Conservation (phyloP, 345 rosid genomes). For the Euphorbia lathyris region DNA sequence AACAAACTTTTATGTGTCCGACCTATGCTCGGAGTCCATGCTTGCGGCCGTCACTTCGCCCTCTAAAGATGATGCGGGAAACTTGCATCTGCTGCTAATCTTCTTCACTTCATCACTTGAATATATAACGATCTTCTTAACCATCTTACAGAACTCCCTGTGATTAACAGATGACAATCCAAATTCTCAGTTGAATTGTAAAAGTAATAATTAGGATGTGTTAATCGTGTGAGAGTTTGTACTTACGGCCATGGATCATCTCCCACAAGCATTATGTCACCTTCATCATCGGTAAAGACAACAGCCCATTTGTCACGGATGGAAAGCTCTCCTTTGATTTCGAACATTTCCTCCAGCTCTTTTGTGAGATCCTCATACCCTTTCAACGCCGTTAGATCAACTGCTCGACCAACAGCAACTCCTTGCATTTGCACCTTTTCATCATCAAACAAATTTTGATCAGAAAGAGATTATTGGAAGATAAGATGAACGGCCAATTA, state of each 20-base stretch:
- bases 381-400: conserved; percentile 56
- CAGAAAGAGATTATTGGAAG: neutral
- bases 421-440: conserved; percentile 93
- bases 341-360: conserved; percentile 81
- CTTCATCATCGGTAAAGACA: conserved; percentile 88
- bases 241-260: conserved; percentile 98
- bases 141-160: conserved; percentile 97
- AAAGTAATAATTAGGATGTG: neutral
- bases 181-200: neutral
- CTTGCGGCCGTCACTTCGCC: conserved; percentile 45
- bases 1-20: conserved; percentile 16
- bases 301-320: conserved; percentile 72
- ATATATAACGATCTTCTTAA: conserved; percentile 71
- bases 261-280: conserved; percentile 94
- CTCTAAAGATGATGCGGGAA: conserved; percentile 45
- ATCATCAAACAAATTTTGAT: conserved; percentile 17
- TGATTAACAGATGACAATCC: conserved; percentile 8
- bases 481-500: neutral
- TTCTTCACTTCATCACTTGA: conserved; percentile 81
- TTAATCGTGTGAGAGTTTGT: neutral
- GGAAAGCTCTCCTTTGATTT: conserved; percentile 60
- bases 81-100: conserved; percentile 50
- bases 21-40: conserved; percentile 45
- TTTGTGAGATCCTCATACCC: conserved; percentile 69
- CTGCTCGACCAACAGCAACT: conserved; percentile 83